phyloP scores from a whole-genome alignment of 2,329 filamentous ascomycete species.

The Orbilia brochopaga region DNA sequence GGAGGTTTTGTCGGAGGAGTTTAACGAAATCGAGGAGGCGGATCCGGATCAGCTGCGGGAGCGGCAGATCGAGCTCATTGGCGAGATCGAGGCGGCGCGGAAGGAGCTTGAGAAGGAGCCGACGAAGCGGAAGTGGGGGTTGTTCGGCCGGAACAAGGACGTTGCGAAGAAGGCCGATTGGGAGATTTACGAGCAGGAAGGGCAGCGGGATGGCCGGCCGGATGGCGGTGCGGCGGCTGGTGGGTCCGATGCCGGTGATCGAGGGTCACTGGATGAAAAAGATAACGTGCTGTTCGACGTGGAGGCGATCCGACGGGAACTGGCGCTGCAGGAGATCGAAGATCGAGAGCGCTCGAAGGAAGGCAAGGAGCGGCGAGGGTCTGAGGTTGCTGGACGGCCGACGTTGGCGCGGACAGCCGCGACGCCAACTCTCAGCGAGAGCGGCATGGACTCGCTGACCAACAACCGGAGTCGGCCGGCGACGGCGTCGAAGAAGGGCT shows the following conservation, averaged over 20 bases:
- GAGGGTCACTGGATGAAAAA: slow-evolving; percentile 56
- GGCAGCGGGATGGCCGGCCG: slow-evolving; percentile 61
- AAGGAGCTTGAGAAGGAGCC: slow-evolving; percentile 51
- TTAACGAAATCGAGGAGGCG: slow-evolving; percentile 47
- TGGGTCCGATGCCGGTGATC: slow-evolving; percentile 54
- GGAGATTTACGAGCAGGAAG: slow-evolving; percentile 54
- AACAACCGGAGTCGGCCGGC: slow-evolving; percentile 56
- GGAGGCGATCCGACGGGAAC: slow-evolving; percentile 86
- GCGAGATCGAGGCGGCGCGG: slow-evolving; percentile 46
- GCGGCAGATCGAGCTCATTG: slow-evolving; percentile 41
- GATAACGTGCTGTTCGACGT: slow-evolving; percentile 83
- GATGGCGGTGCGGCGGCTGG: slow-evolving; percentile 64
- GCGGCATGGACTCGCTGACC: slow-evolving; percentile 13
- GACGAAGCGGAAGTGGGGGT: slow-evolving; percentile 51
- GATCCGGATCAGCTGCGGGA: slow-evolving; percentile 59
- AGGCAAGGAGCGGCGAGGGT: slow-evolving; percentile 77
- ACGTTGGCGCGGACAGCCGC: slow-evolving; percentile 56
- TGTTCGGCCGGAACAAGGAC: slow-evolving; percentile 83
- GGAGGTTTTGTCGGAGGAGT: slow-evolving; percentile 58
- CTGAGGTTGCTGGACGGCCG: slow-evolving; percentile 66
- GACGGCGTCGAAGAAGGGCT: slow-evolving; percentile 52
- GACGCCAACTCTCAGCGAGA: slow-evolving; percentile 18
- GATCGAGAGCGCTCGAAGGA: slow-evolving; percentile 56
- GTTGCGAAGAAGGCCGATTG: slow-evolving; percentile 59
- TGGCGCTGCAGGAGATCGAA: slow-evolving; percentile 73